phyloP scores from a whole-genome alignment of 257 asterid genomes.

The Forsythia viridissima region DNA sequence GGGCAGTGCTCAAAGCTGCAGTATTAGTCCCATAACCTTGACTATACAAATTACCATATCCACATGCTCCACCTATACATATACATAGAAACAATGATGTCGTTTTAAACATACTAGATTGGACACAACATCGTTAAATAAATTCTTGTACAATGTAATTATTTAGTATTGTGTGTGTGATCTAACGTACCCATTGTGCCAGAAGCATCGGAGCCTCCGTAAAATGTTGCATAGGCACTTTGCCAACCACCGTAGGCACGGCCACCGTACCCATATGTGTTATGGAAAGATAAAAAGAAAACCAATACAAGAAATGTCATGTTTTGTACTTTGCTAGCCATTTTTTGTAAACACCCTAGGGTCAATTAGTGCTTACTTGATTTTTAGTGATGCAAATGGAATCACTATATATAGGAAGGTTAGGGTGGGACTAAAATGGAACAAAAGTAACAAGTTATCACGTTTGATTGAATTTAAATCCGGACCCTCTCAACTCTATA shows the following conservation, averaged over 20 bases:
- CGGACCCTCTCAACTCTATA: conserved; percentile 14
- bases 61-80: conserved; percentile 60
- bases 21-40: conserved; percentile 63
- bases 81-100: neutral
- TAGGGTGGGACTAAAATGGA: conserved; percentile 9
- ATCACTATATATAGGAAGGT: conserved; percentile 30
- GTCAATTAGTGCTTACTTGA: neutral
- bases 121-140: neutral
- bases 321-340: conserved; percentile 18
- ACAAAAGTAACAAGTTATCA: neutral
- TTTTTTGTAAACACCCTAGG: conserved; percentile 4
- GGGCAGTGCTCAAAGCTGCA: conserved; percentile 47
- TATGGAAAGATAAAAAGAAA: conserved; percentile 15
- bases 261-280: conserved; percentile 1
- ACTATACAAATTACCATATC: conserved; percentile 58
- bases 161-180: too few species aligned
- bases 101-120: neutral
- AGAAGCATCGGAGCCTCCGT: conserved; percentile 64
- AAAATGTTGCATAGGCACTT: conserved; percentile 63
- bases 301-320: conserved; percentile 6
- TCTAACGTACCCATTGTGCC: conserved; percentile 59
- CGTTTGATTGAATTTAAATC: conserved; percentile 15
- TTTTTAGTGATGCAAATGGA: conserved; percentile 19
- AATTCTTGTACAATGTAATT: too few species aligned
- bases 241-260: conserved; percentile 38